These are phyloP conservation scores for Penicillium fuscoglaucum DNA, from an alignment of 2,329 filamentous ascomycete species.

Conservation along the genomic window DNA sequence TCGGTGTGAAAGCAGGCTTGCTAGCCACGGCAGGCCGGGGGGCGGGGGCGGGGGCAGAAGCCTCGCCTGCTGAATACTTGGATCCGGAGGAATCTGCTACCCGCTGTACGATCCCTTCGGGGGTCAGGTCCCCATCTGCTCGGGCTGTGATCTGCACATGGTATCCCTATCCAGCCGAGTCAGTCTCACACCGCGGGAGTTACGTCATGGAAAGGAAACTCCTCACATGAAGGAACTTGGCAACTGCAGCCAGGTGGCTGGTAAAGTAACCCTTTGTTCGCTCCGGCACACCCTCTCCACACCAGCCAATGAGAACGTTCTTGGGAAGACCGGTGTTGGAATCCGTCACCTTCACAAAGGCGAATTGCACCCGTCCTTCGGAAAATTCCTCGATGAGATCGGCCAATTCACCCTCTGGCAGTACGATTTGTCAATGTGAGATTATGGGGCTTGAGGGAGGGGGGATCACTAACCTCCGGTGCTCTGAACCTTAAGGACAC, in stretches of 20 bases:
- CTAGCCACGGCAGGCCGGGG: slow-evolving; percentile 71
- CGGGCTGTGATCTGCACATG: slow-evolving; percentile 97
- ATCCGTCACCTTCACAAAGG: slow-evolving; percentile 94
- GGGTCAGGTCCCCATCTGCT: slow-evolving; percentile 82
- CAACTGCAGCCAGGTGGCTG: slow-evolving; percentile 84
- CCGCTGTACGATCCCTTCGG: slow-evolving; percentile 86
- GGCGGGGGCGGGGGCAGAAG: slow-evolving; percentile 49
- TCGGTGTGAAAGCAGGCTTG: slow-evolving; percentile 90
- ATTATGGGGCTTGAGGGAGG: not conserved
- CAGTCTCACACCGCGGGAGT: not conserved
- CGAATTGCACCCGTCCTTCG: slow-evolving; percentile 94
- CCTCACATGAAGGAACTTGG: slow-evolving; percentile 79
- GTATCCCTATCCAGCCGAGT: slow-evolving; percentile 63
- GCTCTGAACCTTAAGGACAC: slow-evolving; percentile 88
- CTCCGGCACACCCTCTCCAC: slow-evolving; percentile 96
- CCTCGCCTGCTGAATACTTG: slow-evolving; percentile 74
- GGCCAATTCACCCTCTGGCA: slow-evolving; percentile 79
- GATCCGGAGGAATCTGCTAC: slow-evolving; percentile 91
- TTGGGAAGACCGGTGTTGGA: slow-evolving; percentile 88
- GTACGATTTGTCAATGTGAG: not conserved
- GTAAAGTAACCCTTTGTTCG: slow-evolving; percentile 98
- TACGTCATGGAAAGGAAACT: slow-evolving; percentile 1
- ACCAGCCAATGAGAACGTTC: slow-evolving; percentile 92
- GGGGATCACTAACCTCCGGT: slow-evolving; percentile 70
- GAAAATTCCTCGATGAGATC: slow-evolving; percentile 95